Evolutionary conservation across 2,329 filamentous ascomycete species (phyloP), one percentile per base, ranked within the genome.

Genomic region (Epichloe scottii): DNA sequence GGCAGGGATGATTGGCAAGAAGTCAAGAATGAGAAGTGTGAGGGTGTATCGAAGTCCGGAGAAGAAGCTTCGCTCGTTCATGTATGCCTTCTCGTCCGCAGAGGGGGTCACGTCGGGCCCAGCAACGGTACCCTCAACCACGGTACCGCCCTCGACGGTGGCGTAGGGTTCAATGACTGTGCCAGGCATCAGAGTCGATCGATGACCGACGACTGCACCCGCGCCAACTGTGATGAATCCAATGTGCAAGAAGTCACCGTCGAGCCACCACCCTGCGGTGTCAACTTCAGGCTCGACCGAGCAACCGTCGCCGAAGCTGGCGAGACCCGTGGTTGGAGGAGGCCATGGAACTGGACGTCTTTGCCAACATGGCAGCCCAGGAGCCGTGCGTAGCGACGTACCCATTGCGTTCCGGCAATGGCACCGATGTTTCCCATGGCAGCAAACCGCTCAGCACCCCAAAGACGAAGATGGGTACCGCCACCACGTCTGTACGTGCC

Each of bases 281-380:
- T 59, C 57, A n/a, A 51, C 56, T 23, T 59, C 57, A 7, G 57
- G 55, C 47, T 59, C 57, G 1, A 59, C 34, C 4, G 55, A 54
- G 14, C 56, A 56, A 11, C 51, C 53, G 8, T 53, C 50, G 14
- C 57, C 57, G 42, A 59, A 58, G 48, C 44, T 54, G 7, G 54
- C 57, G 5, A 58, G 54, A 1, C 57, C 57, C 0, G 57, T 59
- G 6, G 45, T 30, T 0, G 57, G 57, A 4, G 56, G 1, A 59
- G 49, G 0, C 51, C 21, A 15, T 59, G 57, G 5, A 59, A 49
- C 53, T 59, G 57, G 11, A 51, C 57, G 30, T 57, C 51, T 8
- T 45, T 43, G 6, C 55, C 57, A 3, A 59, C 56, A 2, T 50
- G 50, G 47, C 56, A 58, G 37, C 57, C 57, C 43, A 59, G 42